Conservation (phyloP, 2,329 filamentous ascomycete genomes). For the Metarhizium robertsii region DNA sequence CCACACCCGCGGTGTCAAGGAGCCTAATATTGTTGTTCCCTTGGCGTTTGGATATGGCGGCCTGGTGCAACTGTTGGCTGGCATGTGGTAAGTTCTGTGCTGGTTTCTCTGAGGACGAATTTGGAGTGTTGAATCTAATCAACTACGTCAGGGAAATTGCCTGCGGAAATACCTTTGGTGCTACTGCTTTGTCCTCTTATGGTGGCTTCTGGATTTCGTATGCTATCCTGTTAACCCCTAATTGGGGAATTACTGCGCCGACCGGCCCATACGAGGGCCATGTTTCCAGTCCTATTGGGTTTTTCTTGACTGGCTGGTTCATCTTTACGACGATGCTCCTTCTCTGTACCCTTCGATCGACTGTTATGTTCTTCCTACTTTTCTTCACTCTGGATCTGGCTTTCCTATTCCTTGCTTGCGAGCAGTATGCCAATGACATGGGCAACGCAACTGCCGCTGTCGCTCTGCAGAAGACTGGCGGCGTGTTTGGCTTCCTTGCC, state of each 20-base stretch:
- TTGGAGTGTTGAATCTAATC: slow-evolving; percentile 3
- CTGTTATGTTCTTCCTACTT: slow-evolving; percentile 66
- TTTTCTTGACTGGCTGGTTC: slow-evolving; percentile 74
- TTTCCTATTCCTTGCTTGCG: slow-evolving; percentile 63
- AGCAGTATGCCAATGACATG: slow-evolving; percentile 47
- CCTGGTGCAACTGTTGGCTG: slow-evolving; percentile 67
- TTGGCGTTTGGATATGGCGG: slow-evolving; percentile 68
- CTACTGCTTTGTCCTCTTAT: slow-evolving; percentile 71
- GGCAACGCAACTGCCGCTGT: slow-evolving; percentile 34
- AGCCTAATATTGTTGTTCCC: slow-evolving; percentile 58
- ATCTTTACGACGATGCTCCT: slow-evolving; percentile 73
- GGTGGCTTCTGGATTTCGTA: slow-evolving; percentile 79
- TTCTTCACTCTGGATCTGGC: slow-evolving; percentile 70
- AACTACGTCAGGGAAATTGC: slow-evolving; percentile 63
- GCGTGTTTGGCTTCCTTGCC: slow-evolving; percentile 69
- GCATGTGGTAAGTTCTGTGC: slow-evolving; percentile 66
- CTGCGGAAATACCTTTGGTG: slow-evolving; percentile 79
- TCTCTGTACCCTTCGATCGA: slow-evolving; percentile 66
- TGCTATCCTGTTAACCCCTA: slow-evolving; percentile 60
- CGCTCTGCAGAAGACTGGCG: slow-evolving; percentile 58
- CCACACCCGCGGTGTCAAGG: slow-evolving; percentile 46
- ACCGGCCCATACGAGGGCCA: slow-evolving; percentile 37
- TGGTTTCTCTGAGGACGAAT: too few relatives aligned
- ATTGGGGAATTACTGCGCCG: slow-evolving; percentile 47
- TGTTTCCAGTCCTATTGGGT: slow-evolving; percentile 51